These are phyloP conservation scores for Penicillium sp. DNA, from an alignment of 2,329 filamentous ascomycete genomes.

Conservation along the genomic window DNA sequence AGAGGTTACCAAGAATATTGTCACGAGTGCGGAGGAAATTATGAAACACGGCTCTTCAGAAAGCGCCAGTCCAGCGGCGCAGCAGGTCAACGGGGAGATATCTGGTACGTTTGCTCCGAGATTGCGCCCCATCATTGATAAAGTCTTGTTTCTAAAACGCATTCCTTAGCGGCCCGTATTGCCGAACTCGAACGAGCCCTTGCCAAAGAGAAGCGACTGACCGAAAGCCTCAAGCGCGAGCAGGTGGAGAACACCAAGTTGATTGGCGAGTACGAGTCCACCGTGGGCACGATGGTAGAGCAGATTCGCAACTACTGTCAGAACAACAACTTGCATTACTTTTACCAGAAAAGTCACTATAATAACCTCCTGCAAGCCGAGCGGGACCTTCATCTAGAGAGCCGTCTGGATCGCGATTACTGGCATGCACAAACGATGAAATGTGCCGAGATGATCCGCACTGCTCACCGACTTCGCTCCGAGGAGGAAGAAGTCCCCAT, in stretches of 20 bases:
- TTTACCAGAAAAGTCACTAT: conserved; percentile 49
- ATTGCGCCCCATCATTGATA: not conserved
- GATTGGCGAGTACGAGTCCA: conserved; percentile 49
- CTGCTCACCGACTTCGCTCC: conserved; percentile 46
- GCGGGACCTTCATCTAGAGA: conserved; percentile 49
- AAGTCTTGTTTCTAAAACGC: not conserved
- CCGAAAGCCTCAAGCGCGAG: conserved; percentile 45
- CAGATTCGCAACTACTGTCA: conserved; percentile 52
- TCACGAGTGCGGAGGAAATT: conserved; percentile 50
- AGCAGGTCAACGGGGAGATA: conserved; percentile 47
- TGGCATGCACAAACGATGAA: conserved; percentile 50
- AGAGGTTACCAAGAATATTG: conserved; percentile 49
- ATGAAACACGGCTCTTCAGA: conserved; percentile 46
- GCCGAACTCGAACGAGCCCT: conserved; percentile 49
- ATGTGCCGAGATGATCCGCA: conserved; percentile 50
- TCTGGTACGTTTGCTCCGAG: conserved; percentile 27
- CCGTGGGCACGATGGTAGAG: conserved; percentile 48
- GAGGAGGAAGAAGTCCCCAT: conserved; percentile 48
- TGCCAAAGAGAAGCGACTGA: conserved; percentile 43
- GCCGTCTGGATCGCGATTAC: conserved; percentile 50
- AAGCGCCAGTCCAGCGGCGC: conserved; percentile 38
- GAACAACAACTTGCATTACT: conserved; percentile 49
- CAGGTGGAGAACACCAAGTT: conserved; percentile 49
- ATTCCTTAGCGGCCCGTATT: conserved; percentile 43
- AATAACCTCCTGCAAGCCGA: conserved; percentile 51